Conservation (phyloP, 805 yeast species). For the Suhomyces prunicola region DNA sequence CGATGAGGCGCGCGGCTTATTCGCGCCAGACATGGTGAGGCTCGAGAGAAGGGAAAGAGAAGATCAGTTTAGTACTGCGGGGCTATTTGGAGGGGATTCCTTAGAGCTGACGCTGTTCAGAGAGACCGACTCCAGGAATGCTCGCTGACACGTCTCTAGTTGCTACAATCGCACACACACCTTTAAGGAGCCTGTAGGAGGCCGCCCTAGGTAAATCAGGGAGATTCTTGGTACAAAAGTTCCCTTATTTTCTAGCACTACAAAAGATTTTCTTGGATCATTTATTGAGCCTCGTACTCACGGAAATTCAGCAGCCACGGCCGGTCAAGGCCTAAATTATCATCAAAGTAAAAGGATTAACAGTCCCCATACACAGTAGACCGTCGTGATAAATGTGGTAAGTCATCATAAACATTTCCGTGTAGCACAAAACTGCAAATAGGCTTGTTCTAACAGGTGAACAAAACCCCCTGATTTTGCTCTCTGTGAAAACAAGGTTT, state of each 20-base stretch:
- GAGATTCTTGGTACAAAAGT: not conserved
- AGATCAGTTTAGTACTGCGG: not conserved
- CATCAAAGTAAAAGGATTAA: conserved; percentile 45
- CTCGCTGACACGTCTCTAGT: not conserved
- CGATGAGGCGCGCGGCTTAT: not conserved
- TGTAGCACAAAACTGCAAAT: conserved; percentile 1
- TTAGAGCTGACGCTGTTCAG: not conserved
- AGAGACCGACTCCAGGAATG: not conserved
- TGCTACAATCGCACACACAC: not conserved
- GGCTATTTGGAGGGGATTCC: not conserved
- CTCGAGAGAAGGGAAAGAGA: not conserved
- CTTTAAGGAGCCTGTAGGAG: not conserved
- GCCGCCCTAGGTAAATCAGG: not conserved
- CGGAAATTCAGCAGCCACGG: conserved; percentile 44
- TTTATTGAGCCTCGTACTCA: not conserved
- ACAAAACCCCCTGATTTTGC: conserved; percentile 10
- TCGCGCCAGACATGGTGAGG: not conserved
- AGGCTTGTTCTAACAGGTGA: conserved; percentile 6
- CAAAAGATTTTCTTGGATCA: not conserved
- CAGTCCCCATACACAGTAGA: conserved; percentile 47
- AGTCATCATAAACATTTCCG: conserved; percentile 39
- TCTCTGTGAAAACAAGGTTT: conserved; percentile 15
- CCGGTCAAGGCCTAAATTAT: conserved; percentile 49
- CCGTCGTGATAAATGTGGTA: conserved; percentile 51
- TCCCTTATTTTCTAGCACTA: not conserved